Percentiles rank a stretch among this genome's conserved stretches.
Evolutionary conservation across 257 asterid species (phyloP).

Genomic region (Fraxinus cuspidata): DNA sequence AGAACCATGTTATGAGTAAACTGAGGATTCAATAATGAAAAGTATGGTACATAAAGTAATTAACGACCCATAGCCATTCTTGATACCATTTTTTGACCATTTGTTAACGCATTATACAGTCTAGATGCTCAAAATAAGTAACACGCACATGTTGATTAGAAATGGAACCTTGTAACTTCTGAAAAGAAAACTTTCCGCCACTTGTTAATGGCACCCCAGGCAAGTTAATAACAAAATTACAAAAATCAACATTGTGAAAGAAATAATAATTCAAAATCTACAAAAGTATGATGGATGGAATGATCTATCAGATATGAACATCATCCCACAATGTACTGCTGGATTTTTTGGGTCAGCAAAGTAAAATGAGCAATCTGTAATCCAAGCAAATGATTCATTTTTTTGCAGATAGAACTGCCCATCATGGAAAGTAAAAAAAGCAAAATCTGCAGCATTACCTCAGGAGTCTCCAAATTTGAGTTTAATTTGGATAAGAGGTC

Average conservation of each 20-base stretch:
- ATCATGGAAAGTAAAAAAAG: conserved; percentile 9
- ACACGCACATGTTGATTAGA: not conserved
- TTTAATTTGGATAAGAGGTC: conserved; percentile 75
- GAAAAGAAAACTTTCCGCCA: not conserved
- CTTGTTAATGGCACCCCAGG: not conserved
- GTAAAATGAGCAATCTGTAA: not conserved
- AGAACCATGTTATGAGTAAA: conserved; percentile 27
- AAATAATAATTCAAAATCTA: not conserved
- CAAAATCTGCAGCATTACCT: conserved; percentile 56
- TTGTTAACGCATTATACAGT: conserved; percentile 14
- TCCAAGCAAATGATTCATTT: conserved; percentile 18
- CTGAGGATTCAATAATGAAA: conserved; percentile 18
- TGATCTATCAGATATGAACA: not conserved
- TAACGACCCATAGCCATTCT: not conserved
- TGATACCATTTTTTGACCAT: not conserved
- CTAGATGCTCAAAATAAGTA: conserved; percentile 2
- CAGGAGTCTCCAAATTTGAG: conserved; percentile 92
- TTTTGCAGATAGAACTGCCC: conserved; percentile 7
- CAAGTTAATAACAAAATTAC: not conserved
- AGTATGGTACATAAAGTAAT: conserved; percentile 15
- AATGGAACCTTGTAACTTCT: not conserved
- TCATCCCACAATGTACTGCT: not conserved
- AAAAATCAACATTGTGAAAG: not conserved
- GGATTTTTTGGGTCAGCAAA: not conserved
- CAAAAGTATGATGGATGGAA: not conserved